Evolutionary conservation across 148 eudicot species (phyloP).

Genomic region (Amaranthus palmeri): DNA sequence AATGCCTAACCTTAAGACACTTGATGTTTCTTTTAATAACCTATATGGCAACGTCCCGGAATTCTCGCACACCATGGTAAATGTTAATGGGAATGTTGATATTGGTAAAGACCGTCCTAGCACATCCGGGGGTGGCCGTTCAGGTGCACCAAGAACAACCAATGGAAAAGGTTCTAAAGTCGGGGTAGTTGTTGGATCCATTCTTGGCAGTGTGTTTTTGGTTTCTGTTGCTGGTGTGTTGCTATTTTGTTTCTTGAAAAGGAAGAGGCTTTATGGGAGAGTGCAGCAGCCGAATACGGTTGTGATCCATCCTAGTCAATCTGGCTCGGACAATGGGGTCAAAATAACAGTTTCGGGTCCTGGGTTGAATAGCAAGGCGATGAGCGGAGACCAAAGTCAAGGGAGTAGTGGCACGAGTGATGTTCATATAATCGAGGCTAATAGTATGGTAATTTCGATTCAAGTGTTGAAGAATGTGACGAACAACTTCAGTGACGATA

Average conservation of each 20-base stretch:
- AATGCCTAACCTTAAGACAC: conserved; percentile 43
- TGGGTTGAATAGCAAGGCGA: conserved; percentile 28
- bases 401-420: conserved; percentile 47
- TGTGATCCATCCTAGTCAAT: conserved; percentile 53
- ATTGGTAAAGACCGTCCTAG: conserved; percentile 48
- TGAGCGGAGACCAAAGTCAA: conserved; percentile 37
- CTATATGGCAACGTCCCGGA: conserved; percentile 52
- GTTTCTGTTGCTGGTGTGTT: conserved; percentile 39
- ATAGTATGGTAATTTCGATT: conserved; percentile 51
- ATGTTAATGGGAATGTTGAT: conserved; percentile 43
- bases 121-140: conserved; percentile 22
- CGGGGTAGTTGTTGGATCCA: conserved; percentile 55
- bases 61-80: conserved; percentile 35
- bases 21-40: conserved; percentile 66
- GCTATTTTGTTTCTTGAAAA: conserved; percentile 41
- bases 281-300: conserved; percentile 40
- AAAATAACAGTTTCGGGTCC: conserved; percentile 52
- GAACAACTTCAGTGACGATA: conserved; percentile 56
- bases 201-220: conserved; percentile 42
- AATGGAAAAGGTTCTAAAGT: conserved; percentile 29
- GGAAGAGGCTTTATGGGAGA: conserved; percentile 41
- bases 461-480: conserved; percentile 56
- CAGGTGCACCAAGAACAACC: conserved; percentile 28
- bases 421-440: conserved; percentile 54
- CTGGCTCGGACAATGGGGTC: conserved; percentile 52